A percentile compares a stretch with the other conserved stretches of the same genome.
Evolutionary conservation across 768 basidiomycete genomes (phyloP).

Genomic region (Pisolithus marmoratus): DNA sequence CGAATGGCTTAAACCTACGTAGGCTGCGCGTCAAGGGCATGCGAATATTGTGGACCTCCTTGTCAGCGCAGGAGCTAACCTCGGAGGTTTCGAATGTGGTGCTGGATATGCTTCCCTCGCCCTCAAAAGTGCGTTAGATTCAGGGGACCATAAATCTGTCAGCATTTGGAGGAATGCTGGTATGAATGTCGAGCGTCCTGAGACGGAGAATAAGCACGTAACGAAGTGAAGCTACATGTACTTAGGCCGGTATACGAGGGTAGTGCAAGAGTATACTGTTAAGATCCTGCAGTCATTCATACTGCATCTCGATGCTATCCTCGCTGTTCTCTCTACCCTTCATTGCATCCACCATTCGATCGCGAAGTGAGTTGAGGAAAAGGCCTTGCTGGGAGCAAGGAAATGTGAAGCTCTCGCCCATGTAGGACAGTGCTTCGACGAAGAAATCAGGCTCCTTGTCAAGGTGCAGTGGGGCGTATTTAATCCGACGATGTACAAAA

Average conservation of each 20-base stretch:
- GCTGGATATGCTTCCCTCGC: constrained; percentile 53
- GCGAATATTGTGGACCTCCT: constrained; percentile 55
- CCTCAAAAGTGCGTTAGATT: constrained; percentile 29
- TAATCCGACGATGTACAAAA: constrained; percentile 30
- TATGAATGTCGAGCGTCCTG: constrained; percentile 7
- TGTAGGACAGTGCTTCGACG: constrained; percentile 54
- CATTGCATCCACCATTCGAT: constrained; percentile 39
- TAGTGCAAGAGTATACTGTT: constrained; percentile 5
- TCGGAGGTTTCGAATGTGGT: constrained; percentile 60
- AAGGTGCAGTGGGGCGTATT: constrained; percentile 59
- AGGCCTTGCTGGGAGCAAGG: constrained; percentile 57
- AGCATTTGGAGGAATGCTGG: constrained; percentile 57
- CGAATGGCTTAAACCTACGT: constrained; percentile 2
- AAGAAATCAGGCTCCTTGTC: constrained; percentile 57
- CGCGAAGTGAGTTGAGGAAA: constrained; percentile 59
- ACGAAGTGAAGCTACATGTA: constrained; percentile 5
- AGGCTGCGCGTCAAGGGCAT: constrained; percentile 76
- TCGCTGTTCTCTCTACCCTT: constrained; percentile 16
- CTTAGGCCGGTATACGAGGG: constrained; percentile 8
- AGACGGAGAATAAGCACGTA: background rate
- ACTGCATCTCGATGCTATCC: constrained; percentile 13
- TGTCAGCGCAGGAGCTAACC: constrained; percentile 66
- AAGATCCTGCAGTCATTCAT: background rate
- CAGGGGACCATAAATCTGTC: constrained; percentile 39
- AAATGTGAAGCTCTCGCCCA: constrained; percentile 64